phyloP scores from a whole-genome alignment of 305 asterid species.

The Salvia sclarea region DNA sequence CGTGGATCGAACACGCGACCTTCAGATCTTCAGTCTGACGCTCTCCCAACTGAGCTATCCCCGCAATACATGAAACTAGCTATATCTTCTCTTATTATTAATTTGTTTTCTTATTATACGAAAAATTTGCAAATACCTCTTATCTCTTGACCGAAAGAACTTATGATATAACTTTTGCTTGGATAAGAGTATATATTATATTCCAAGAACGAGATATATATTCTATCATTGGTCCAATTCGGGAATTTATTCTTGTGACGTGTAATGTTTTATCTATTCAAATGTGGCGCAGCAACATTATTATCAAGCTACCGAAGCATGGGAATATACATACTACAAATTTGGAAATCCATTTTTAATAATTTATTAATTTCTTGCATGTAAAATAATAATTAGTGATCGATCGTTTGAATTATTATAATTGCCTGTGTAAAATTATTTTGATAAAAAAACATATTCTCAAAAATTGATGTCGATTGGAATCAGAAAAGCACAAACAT shows the following conservation, averaged over 20 bases:
- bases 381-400: no score
- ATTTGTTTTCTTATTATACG: no score
- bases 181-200: not conserved
- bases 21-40: conserved; percentile 94
- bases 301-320: not conserved
- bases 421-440: no score
- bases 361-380: not conserved
- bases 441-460: not conserved
- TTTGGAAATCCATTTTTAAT: no score
- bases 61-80: conserved; percentile 34
- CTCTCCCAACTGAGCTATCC: conserved; percentile 99
- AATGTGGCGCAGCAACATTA: not conserved
- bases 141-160: not conserved
- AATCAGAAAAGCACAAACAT: no score
- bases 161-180: not conserved
- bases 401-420: no score
- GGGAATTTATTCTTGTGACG: not conserved
- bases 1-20: conserved; percentile 79
- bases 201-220: not conserved
- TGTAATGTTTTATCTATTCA: not conserved
- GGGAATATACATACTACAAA: not conserved
- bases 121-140: no score
- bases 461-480: not conserved
- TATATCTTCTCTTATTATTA: no score
- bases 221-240: not conserved